Conservation (phyloP, 192 early-diverging fungal species). For the Backusella westeae region DNA sequence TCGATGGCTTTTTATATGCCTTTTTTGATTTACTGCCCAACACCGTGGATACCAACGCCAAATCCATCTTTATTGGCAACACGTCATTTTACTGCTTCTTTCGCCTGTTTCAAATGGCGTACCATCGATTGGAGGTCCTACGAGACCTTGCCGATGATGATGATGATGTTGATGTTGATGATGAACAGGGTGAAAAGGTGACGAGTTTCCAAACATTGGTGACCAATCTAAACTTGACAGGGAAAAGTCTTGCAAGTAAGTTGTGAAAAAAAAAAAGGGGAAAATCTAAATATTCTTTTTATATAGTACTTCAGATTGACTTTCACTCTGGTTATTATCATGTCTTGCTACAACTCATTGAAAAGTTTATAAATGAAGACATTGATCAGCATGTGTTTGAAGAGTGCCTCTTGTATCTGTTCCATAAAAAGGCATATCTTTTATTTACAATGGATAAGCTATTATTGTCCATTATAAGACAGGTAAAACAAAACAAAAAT, state of each 20-base stretch:
- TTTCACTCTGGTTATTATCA: slow-evolving; percentile 66
- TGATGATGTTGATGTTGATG: slow-evolving; percentile 56
- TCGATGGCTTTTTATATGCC: slow-evolving; percentile 65
- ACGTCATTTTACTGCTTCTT: slow-evolving; percentile 79
- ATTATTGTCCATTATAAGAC: slow-evolving; percentile 73
- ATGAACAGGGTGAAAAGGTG: slow-evolving; percentile 49
- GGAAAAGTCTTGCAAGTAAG: slow-evolving; percentile 44
- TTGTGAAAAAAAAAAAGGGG: no score
- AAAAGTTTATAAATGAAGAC: slow-evolving; percentile 75
- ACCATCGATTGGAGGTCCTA: slow-evolving; percentile 75
- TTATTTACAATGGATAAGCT: slow-evolving; percentile 91
- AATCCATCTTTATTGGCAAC: slow-evolving; percentile 79
- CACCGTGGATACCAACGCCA: slow-evolving; percentile 26
- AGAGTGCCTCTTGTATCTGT: slow-evolving; percentile 80
- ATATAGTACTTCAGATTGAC: slow-evolving; percentile 44
- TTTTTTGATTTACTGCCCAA: slow-evolving; percentile 58
- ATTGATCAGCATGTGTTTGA: slow-evolving; percentile 82
- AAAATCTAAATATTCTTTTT: background rate
- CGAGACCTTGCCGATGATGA: slow-evolving; percentile 68
- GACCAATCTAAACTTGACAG: slow-evolving; percentile 48
- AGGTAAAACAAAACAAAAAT: slow-evolving; percentile 38
- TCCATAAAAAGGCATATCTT: slow-evolving; percentile 84
- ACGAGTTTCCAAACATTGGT: slow-evolving; percentile 56
- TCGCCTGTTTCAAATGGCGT: slow-evolving; percentile 30
- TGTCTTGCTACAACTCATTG: slow-evolving; percentile 70